Conservation (phyloP, 164 flowering plant genomes). For the Tetracentron sinense region DNA sequence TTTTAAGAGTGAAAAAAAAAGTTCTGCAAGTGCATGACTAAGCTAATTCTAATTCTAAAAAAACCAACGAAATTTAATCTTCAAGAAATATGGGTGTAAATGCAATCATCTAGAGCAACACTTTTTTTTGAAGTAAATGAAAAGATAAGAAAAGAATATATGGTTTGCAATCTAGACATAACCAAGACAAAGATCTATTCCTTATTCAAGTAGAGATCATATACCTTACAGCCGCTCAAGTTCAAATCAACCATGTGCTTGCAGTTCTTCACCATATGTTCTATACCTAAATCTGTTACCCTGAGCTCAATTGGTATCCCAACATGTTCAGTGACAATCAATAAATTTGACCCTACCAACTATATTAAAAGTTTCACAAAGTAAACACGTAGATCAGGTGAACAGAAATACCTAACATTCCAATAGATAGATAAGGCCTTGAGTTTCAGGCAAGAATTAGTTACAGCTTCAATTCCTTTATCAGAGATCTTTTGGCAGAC, state of each 20-base stretch:
- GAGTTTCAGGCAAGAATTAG: constrained; percentile 55
- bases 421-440: constrained; percentile 79
- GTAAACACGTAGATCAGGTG: constrained; percentile 1
- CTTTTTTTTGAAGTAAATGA: neutral
- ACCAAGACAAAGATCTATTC: neutral
- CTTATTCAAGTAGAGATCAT: constrained; percentile 1
- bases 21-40: neutral
- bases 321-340: constrained; percentile 9
- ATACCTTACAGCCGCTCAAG: constrained; percentile 95
- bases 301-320: constrained; percentile 31
- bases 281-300: constrained; percentile 63
- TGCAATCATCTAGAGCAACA: neutral
- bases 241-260: constrained; percentile 57
- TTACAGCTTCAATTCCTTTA: constrained; percentile 63
- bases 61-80: neutral
- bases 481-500: constrained; percentile 94
- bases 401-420: constrained; percentile 69
- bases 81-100: neutral
- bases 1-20: no score
- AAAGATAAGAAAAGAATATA: neutral
- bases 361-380: neutral
- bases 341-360: neutral
- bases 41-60: neutral
- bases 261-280: constrained; percentile 66
- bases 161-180: neutral